phyloP scores from a whole-genome alignment of 306 rosid genomes.

The Prinsepia uniflora region DNA sequence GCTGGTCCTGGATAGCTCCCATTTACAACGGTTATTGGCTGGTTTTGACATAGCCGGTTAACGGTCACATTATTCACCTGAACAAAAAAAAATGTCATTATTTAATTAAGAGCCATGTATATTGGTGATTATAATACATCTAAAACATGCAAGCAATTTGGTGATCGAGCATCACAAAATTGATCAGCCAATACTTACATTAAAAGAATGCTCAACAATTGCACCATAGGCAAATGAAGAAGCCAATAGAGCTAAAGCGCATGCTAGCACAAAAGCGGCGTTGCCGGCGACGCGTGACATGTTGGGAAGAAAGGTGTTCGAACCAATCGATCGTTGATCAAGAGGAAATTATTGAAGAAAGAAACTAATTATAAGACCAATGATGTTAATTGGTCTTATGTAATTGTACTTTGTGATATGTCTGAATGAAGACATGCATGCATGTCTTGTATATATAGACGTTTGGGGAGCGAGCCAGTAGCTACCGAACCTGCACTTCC shows the following conservation, averaged over 20 bases:
- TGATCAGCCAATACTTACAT: slow-evolving; percentile 25
- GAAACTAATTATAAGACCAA: not conserved
- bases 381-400: too few relatives aligned
- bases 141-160: not conserved
- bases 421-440: not conserved
- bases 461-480: not conserved
- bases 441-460: not conserved
- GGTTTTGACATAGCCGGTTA: slow-evolving; percentile 34
- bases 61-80: slow-evolving; percentile 42
- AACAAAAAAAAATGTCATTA: not conserved
- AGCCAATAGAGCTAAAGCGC: slow-evolving; percentile 33
- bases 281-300: slow-evolving; percentile 27
- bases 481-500: not conserved
- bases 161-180: not conserved
- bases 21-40: slow-evolving; percentile 47
- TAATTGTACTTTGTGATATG: not conserved
- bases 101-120: not conserved
- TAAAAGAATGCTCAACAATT: slow-evolving; percentile 42
- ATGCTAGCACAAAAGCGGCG: slow-evolving; percentile 12
- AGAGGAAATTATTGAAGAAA: not conserved
- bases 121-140: too few relatives aligned
- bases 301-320: not conserved
- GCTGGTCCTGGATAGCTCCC: slow-evolving; percentile 49
- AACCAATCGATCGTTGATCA: not conserved
- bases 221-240: slow-evolving; percentile 43